A percentile compares a stretch with the other conserved stretches of the same genome.
Conservation (phyloP, 345 rosid genomes). For the Corchorus capsularis region DNA sequence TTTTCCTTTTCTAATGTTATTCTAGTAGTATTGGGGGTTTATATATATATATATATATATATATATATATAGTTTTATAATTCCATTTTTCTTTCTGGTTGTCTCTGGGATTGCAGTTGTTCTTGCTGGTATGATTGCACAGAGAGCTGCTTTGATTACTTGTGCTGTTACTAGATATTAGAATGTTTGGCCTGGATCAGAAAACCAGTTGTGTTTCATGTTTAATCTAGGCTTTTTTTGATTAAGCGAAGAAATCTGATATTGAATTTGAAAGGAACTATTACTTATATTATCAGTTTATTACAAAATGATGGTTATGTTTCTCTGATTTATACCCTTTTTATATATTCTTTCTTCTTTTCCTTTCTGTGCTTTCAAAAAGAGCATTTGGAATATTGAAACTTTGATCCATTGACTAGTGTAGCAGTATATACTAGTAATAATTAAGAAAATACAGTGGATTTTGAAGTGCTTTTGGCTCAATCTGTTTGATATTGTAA, state of each 20-base stretch:
- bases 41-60: no score
- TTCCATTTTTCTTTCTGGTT: neutral
- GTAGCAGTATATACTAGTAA: neutral
- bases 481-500: neutral
- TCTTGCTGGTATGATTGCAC: slow-evolving; percentile 54
- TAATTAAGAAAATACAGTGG: neutral
- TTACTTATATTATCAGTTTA: neutral
- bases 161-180: slow-evolving; percentile 33
- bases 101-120: slow-evolving; percentile 37
- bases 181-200: neutral
- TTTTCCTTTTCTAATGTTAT: neutral
- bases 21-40: neutral
- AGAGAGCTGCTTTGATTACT: slow-evolving; percentile 40
- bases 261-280: neutral
- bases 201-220: neutral
- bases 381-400: neutral
- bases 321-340: neutral
- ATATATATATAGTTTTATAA: neutral
- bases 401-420: neutral
- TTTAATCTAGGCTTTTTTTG: neutral
- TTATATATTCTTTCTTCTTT: neutral
- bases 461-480: neutral
- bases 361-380: neutral
- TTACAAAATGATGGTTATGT: neutral
- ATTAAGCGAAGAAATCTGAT: neutral